Evolutionary conservation across 306 rosid species (phyloP).

Genomic region (Delonix regia): DNA sequence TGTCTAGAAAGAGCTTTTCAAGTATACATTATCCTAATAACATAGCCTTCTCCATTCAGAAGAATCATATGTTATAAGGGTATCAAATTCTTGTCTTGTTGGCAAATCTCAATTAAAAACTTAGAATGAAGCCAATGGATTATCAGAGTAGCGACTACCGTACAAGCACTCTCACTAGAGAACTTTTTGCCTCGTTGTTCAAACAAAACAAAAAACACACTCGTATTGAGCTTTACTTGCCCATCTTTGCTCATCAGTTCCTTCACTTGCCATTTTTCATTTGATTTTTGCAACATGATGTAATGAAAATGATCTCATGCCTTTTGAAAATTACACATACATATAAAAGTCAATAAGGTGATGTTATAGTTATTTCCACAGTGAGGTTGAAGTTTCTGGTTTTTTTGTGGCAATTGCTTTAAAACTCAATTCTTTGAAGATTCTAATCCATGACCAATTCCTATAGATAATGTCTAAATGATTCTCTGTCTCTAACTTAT

Average conservation of each 20-base stretch:
- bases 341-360: not conserved
- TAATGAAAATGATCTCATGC: not conserved
- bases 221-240: constrained; percentile 58
- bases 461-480: too few relatives aligned
- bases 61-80: constrained; percentile 71
- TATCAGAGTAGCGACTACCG: constrained; percentile 63
- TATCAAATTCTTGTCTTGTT: constrained; percentile 55
- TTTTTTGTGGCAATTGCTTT: constrained; percentile 31
- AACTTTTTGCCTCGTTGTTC: constrained; percentile 76
- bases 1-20: constrained; percentile 59
- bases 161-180: constrained; percentile 75
- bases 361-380: not conserved
- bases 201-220: constrained; percentile 68
- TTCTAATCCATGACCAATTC: too few relatives aligned
- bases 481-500: too few relatives aligned
- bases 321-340: not conserved
- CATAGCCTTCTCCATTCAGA: constrained; percentile 73
- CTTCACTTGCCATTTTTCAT: constrained; percentile 49
- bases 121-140: constrained; percentile 85
- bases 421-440: too few relatives aligned
- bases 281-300: constrained; percentile 42
- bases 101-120: constrained; percentile 58
- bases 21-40: constrained; percentile 39
- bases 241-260: constrained; percentile 68
- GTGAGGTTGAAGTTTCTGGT: constrained; percentile 37